phyloP scores from a whole-genome alignment of 345 rosid species.

The Lepidium didymum region DNA sequence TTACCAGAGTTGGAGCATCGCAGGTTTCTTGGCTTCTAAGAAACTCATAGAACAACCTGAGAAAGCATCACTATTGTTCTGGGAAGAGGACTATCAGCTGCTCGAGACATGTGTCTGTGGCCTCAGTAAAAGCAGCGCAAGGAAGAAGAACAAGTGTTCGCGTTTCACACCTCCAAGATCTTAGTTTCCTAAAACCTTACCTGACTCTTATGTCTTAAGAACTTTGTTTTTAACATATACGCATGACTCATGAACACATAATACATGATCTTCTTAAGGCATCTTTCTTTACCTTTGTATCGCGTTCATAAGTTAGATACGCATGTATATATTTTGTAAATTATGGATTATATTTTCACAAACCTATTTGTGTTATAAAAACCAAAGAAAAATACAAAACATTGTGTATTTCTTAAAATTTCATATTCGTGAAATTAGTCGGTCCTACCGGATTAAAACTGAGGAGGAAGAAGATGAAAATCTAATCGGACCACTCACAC shows the following conservation, averaged over 20 bases:
- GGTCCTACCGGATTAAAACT: no score
- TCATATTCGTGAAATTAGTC: no score
- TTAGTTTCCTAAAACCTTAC: slow-evolving; percentile 8
- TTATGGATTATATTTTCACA: no score
- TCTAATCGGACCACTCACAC: no score
- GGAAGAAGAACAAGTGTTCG: slow-evolving; percentile 48
- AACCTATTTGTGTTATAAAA: no score
- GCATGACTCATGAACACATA: not conserved
- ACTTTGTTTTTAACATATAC: not conserved
- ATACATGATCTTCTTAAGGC: not conserved
- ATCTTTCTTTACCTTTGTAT: not conserved
- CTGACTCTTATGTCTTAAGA: not conserved
- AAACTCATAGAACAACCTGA: slow-evolving; percentile 81
- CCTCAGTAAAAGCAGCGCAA: slow-evolving; percentile 44
- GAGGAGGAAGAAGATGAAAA: no score
- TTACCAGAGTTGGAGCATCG: slow-evolving; percentile 80
- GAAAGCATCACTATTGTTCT: slow-evolving; percentile 67
- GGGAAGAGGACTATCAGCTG: slow-evolving; percentile 90
- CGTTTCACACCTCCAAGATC: slow-evolving; percentile 43
- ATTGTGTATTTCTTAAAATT: no score
- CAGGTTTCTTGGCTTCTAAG: slow-evolving; percentile 77
- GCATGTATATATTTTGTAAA: not conserved
- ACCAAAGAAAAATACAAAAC: no score
- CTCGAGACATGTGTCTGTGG: slow-evolving; percentile 80
- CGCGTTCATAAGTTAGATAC: not conserved